A percentile compares a stretch with the other conserved stretches of the same genome.
Conservation (phyloP, 2,329 filamentous ascomycete species). For the Canariomyces notabilis region DNA sequence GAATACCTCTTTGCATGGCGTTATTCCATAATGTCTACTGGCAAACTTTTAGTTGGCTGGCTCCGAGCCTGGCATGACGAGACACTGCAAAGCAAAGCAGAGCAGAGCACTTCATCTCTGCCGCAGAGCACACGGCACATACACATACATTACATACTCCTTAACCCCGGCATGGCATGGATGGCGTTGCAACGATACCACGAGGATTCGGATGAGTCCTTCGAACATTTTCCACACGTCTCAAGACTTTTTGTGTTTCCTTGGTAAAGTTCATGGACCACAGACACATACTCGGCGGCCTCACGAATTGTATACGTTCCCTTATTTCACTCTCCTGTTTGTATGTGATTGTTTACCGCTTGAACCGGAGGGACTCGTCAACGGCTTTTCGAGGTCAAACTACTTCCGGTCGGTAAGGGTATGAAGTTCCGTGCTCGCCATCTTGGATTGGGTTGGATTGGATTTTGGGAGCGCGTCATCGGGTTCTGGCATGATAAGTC, state of each 20-base stretch:
- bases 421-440: too few relatives aligned
- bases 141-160: background rate
- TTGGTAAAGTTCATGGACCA: background rate
- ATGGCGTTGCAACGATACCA: slow-evolving; percentile 20
- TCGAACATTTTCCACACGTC: background rate
- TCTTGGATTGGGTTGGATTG: too few relatives aligned
- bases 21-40: slow-evolving; percentile 28
- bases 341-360: too few relatives aligned
- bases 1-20: slow-evolving; percentile 24
- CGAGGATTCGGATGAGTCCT: background rate
- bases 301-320: background rate
- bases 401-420: too few relatives aligned
- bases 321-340: background rate
- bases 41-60: slow-evolving; percentile 9
- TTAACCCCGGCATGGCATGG: slow-evolving; percentile 4
- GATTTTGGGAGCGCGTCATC: too few relatives aligned
- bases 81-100: slow-evolving; percentile 10
- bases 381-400: too few relatives aligned
- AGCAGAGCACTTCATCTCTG: slow-evolving; percentile 5
- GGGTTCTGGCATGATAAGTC: too few relatives aligned
- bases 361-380: too few relatives aligned
- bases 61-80: slow-evolving; percentile 18
- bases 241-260: background rate
- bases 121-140: background rate
- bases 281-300: background rate